Conservation (phyloP, 2,329 filamentous ascomycete genomes). For the Teratosphaeria gauchensis region DNA sequence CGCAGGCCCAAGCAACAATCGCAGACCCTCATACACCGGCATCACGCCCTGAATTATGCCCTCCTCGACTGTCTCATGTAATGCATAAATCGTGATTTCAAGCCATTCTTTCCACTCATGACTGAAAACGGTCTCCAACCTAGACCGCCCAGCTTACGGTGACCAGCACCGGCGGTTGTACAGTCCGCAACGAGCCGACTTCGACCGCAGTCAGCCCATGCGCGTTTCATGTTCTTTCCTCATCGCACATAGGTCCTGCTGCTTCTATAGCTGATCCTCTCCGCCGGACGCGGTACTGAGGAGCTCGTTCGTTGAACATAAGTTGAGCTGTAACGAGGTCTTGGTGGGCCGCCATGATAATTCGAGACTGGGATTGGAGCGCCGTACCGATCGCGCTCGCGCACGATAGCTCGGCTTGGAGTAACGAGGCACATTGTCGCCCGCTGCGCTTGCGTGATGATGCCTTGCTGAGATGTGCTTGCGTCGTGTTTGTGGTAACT, state of each 20-base stretch:
- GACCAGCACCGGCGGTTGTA: background rate
- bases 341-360: slow-evolving; percentile 17
- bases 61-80: no score
- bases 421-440: slow-evolving; percentile 1
- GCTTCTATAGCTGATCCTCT: slow-evolving; percentile 15
- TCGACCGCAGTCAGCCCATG: background rate
- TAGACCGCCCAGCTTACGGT: background rate
- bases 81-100: background rate
- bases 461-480: background rate
- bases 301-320: slow-evolving; percentile 12
- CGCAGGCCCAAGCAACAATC: no score
- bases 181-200: no score
- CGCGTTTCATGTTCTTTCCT: background rate
- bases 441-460: background rate
- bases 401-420: slow-evolving; percentile 6
- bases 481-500: background rate
- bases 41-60: no score
- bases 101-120: background rate
- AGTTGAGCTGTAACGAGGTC: slow-evolving; percentile 6
- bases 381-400: slow-evolving; percentile 10
- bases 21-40: no score
- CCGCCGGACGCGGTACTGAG: slow-evolving; percentile 8
- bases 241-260: slow-evolving; percentile 17
- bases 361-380: slow-evolving; percentile 24
- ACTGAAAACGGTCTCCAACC: background rate